Evolutionary conservation across 129 eudicot species (phyloP).

Genomic region (Solidago caesia): DNA sequence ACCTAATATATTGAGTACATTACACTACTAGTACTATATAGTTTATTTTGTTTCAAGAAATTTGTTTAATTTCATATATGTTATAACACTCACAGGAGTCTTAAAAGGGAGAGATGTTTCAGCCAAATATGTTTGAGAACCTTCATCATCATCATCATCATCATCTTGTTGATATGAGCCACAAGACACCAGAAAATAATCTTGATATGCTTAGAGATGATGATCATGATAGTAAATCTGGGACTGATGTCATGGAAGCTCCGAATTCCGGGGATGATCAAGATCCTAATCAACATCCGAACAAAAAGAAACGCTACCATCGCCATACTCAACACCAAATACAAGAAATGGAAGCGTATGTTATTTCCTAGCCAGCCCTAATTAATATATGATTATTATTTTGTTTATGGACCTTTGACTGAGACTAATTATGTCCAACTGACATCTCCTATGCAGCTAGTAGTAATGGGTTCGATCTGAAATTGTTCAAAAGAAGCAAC

Average conservation of each 20-base stretch:
- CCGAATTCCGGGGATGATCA: conserved; percentile 78
- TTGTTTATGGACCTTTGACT: background rate
- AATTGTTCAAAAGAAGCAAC: no score
- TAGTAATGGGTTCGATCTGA: no score
- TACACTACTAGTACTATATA: background rate
- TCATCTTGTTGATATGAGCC: conserved; percentile 56
- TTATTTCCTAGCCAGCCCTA: background rate
- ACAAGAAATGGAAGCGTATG: conserved; percentile 90
- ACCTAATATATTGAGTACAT: background rate
- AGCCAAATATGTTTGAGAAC: conserved; percentile 78
- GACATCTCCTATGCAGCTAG: background rate
- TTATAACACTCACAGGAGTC: conserved; percentile 1
- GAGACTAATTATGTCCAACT: background rate
- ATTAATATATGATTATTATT: no score
- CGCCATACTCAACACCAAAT: conserved; percentile 97
- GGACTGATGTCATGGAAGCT: conserved; percentile 74
- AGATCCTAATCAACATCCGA: conserved; percentile 83
- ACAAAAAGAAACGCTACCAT: conserved; percentile 92
- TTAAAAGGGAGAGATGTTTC: conserved; percentile 60
- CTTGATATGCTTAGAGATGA: conserved; percentile 74
- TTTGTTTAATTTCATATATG: background rate
- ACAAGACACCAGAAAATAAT: conserved; percentile 60
- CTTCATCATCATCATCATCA: conserved; percentile 60
- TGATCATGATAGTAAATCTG: conserved; percentile 84
- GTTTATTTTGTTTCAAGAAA: conserved; percentile 13